Evolutionary conservation across 2,329 filamentous ascomycete genomes (phyloP).

Genomic region (Eutypa lata): DNA sequence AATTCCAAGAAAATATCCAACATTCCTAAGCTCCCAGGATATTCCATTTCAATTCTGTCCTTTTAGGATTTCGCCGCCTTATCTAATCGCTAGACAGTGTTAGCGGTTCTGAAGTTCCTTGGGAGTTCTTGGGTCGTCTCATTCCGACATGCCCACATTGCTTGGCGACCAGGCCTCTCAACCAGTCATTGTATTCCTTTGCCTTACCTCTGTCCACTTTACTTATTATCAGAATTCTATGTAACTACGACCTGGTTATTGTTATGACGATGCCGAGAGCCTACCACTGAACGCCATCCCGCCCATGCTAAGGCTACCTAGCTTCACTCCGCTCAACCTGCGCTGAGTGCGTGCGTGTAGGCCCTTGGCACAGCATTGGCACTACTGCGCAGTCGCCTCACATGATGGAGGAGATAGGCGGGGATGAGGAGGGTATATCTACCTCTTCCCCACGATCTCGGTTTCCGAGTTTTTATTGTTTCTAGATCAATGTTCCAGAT

Average conservation of each 20-base stretch:
- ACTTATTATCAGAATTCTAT: not conserved
- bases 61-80: too few species aligned
- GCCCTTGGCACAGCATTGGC: conserved; percentile 4
- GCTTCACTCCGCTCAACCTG: not conserved
- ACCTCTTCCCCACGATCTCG: not conserved
- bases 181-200: not conserved
- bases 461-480: not conserved
- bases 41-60: too few species aligned
- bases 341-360: not conserved
- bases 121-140: not conserved
- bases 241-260: not conserved
- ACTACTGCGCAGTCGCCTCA: not conserved
- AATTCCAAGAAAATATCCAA: too few species aligned
- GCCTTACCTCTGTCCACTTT: not conserved
- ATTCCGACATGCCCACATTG: not conserved
- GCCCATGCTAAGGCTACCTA: not conserved
- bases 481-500: not conserved
- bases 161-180: not conserved
- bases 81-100: too few species aligned
- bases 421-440: conserved; percentile 3
- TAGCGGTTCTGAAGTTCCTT: not conserved
- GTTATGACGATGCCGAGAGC: conserved; percentile 1
- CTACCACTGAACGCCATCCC: not conserved
- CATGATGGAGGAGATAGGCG: conserved; percentile 1
- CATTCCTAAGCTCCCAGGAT: too few species aligned